Base-by-base conservation (phyloP, 1,139 yeast genomes). In the Nakaseomyces nivariensis region DNA sequence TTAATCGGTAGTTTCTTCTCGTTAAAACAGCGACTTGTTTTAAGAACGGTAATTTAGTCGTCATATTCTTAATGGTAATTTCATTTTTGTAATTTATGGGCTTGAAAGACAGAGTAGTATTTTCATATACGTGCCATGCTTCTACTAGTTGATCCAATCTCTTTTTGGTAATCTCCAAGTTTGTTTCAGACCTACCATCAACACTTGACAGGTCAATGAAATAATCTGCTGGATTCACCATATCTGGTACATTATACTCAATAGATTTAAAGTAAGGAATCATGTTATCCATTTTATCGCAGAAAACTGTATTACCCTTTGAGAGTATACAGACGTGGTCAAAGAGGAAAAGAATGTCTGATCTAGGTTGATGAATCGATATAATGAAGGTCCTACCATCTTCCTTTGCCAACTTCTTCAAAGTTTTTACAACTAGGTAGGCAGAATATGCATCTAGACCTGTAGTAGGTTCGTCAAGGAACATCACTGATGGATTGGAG, bases 401-500 rank as follows among this genome's bases (percentile, higher is more conserved):
- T 17, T 78, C 74, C 33, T 75, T 67, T 0, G 83, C 76, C 37
- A 80, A 59, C 54, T 77, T 75, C 55, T 78, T 77, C 52, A 88
- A 72, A 0, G 86, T 78, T 50, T 75, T 72, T n/a, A 86, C 77
- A 45, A 87, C 70, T 52, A 81, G 71, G 56, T 74, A 78, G 0
- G 95, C 89, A 9, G 89, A 81, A 49, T 81, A 79, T 2, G 95
- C 83, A 63, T 88, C 96, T 34, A 88, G 69, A 0, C 96, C 96
- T 0, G 96, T 86, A 0, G 96, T 88, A 1, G 96, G 95, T 60
- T 88, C 96, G 63, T 88, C 96, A 45, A 88, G 68, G 58, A 87
- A 86, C 54, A 88, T 67, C 1, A 87, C 69, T 0, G 90, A 80
- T 0, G 96, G 96, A 55, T 81, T 82, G 2, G 86, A 77, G 34